Base-by-base conservation (phyloP, 1,139 yeast genomes). In the Taphrina deformans region DNA sequence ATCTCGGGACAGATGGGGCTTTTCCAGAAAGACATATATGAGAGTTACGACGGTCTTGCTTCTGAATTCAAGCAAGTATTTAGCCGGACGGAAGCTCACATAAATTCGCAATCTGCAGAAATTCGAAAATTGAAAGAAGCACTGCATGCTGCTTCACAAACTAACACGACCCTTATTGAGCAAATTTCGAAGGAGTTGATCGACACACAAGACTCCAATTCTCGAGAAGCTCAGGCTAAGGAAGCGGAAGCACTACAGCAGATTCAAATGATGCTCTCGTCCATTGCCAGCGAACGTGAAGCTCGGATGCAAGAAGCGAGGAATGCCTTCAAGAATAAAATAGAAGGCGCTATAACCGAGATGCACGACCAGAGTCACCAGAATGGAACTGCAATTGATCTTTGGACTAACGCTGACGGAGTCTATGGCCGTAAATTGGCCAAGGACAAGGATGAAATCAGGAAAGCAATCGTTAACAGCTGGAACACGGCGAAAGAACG, bases 31-130 rank as follows among this genome's bases (percentile, higher is more conserved):
- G 69, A 68, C 66, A 69, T 71, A 12, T 65, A 70, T 33, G 66
- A 69, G 24, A 62, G 71, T 29, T 71, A 69, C 62, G 70, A 69
- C 27, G 67, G 68, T 29, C 67, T 71, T 38, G 73, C 72, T 3
- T 67, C 69, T 6, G 71, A 71, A 29, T 65, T 70, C 62, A 69
- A 70, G 55, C 60, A 67, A 10, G 44, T 71, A 27, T 70, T 70
- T 63, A 71, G 65, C n/a, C 69, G 67, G 4, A 59, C 69, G 23
- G 70, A 71, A 33, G 62, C 60, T 24, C 71, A 69, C 41, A 52
- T 70, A 59, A 53, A 62, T 12, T 33, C 62, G 10, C 73, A 71
- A 51, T 53, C 66, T 9, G 58, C 59, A 24, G 71, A 69, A 38
- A 67, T 71, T 24, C 70, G 66, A 38, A 51, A 63, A n/a, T 53